Evolutionary conservation across 257 asterid species (phyloP).

Genomic region (Voacanga thouarsii): DNA sequence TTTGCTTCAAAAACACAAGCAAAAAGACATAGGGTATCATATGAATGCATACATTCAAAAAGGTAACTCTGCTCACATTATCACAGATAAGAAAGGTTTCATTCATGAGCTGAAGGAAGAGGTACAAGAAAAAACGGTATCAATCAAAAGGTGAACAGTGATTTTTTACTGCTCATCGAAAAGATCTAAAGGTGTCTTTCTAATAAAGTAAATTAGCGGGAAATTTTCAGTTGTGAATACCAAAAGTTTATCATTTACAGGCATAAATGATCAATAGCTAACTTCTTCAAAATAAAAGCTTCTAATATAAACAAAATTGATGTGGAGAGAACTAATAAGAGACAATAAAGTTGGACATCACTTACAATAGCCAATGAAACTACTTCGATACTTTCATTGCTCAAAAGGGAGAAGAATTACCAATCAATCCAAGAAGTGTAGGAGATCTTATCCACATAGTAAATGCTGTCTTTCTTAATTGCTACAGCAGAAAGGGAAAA

Average conservation of each 20-base stretch:
- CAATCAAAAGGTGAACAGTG: not conserved
- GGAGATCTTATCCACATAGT: not conserved
- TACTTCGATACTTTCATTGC: not conserved
- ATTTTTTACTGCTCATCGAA: not conserved
- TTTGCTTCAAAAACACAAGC: slow-evolving; percentile 49
- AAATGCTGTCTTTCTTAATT: not conserved
- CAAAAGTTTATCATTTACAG: not conserved
- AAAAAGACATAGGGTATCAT: not conserved
- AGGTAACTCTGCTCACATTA: not conserved
- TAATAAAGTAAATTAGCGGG: not conserved
- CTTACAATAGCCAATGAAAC: not conserved
- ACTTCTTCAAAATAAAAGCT: not conserved
- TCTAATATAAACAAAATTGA: not conserved
- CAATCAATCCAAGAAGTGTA: slow-evolving; percentile 1
- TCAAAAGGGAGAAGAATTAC: not conserved
- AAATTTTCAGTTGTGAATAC: too few relatives aligned
- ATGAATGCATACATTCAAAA: not conserved
- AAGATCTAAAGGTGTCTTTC: not conserved
- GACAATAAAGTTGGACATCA: not conserved
- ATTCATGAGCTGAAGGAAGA: not conserved
- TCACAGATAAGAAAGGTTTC: not conserved
- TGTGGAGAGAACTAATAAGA: not conserved
- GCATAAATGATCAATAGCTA: not conserved
- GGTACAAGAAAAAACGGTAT: not conserved
- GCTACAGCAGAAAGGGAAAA: too few relatives aligned